Conservation (phyloP, 768 basidiomycete species). For the Krasilnikovozyma curviuscula region DNA sequence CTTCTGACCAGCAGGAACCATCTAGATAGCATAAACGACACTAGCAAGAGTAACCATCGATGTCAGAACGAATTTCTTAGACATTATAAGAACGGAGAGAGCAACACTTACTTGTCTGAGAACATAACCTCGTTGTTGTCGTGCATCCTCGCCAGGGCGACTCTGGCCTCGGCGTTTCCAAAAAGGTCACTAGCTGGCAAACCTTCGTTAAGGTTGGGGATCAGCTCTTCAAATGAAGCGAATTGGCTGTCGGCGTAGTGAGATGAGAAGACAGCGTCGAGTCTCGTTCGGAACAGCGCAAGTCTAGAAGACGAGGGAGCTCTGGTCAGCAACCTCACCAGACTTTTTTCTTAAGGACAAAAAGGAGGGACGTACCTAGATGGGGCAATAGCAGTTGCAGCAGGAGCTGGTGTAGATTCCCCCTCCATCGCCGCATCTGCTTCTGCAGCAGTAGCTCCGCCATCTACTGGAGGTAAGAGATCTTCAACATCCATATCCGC, state of each 20-base stretch:
- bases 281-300: slow-evolving; percentile 55
- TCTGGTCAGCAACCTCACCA: not conserved
- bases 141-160: slow-evolving; percentile 50
- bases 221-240: slow-evolving; percentile 46
- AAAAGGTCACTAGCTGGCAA: slow-evolving; percentile 49
- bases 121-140: slow-evolving; percentile 70
- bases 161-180: slow-evolving; percentile 59
- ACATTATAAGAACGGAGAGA: too few species aligned
- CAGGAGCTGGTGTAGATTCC: not conserved
- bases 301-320: slow-evolving; percentile 32
- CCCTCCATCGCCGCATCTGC: not conserved
- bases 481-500: not conserved
- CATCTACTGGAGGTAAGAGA: not conserved
- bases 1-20: too few species aligned
- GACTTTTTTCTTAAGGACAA: not conserved
- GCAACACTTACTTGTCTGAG: slow-evolving; percentile 38
- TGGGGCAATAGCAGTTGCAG: slow-evolving; percentile 25
- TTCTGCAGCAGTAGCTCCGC: too few species aligned
- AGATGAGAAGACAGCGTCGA: slow-evolving; percentile 52
- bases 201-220: slow-evolving; percentile 59
- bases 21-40: too few species aligned
- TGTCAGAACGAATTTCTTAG: too few species aligned
- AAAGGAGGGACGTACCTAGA: slow-evolving; percentile 36
- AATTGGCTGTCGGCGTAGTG: slow-evolving; percentile 57
- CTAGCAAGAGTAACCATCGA: too few species aligned